phyloP scores from a whole-genome alignment of 2,329 filamentous ascomycete species.

The Plectosphaerella plurivora region DNA sequence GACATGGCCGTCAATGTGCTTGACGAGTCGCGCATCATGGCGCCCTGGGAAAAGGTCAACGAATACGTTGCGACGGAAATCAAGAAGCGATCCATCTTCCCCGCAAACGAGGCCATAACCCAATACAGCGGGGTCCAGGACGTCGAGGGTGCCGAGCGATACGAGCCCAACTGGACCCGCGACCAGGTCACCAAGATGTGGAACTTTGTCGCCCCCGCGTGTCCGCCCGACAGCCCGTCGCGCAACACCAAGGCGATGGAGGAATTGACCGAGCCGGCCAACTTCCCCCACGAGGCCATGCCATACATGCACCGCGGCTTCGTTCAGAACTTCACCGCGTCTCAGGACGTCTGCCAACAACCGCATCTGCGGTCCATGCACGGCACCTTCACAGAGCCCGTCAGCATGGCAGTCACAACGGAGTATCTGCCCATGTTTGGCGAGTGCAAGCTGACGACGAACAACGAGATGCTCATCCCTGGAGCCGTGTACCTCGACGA shows the following conservation, averaged over 20 bases:
- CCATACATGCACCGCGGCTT: constrained; percentile 35
- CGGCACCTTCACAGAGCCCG: constrained; percentile 48
- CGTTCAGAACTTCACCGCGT: constrained; percentile 51
- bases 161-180: constrained; percentile 31
- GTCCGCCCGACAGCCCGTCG: constrained; percentile 44
- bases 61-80: constrained; percentile 34
- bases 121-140: constrained; percentile 22
- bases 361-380: constrained; percentile 42
- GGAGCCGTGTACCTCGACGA: constrained; percentile 54
- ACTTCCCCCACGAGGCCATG: constrained; percentile 16
- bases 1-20: constrained; percentile 49
- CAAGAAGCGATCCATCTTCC: constrained; percentile 27
- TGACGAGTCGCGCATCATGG: constrained; percentile 48
- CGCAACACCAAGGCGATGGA: constrained; percentile 27
- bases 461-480: constrained; percentile 59
- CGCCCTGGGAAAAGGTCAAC: constrained; percentile 47
- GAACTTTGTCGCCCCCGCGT: constrained; percentile 41
- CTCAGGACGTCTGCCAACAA: constrained; percentile 51
- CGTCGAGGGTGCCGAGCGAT: constrained; percentile 12
- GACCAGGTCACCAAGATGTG: constrained; percentile 34
- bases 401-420: constrained; percentile 41
- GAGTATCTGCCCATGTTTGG: constrained; percentile 54
- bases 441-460: constrained; percentile 54
- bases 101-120: constrained; percentile 32
- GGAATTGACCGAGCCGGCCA: constrained; percentile 23